Evolutionary conservation across 805 yeast species (phyloP).

Genomic region (Vanderwaltozyma polyspora): DNA sequence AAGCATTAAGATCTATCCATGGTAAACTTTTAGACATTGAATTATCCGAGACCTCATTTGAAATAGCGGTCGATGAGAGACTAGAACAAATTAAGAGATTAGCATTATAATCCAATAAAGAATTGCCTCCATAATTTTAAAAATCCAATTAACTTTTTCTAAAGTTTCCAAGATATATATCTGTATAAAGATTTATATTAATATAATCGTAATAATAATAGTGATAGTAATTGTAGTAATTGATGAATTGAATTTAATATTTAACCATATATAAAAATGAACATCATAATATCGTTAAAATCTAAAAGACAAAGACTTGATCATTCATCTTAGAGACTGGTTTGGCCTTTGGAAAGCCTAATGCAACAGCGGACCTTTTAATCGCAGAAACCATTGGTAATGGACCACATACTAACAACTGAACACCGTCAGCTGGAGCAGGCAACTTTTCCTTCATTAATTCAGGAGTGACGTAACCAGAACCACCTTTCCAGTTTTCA

Average conservation of each 20-base stretch:
- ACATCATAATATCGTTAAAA: no score
- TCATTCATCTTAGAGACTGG: constrained; percentile 86
- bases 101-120: constrained; percentile 11
- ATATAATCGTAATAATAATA: no score
- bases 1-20: constrained; percentile 81
- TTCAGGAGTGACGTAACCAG: constrained; percentile 69
- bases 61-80: constrained; percentile 33
- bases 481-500: constrained; percentile 62
- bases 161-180: no score
- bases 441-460: constrained; percentile 28
- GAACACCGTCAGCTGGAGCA: constrained; percentile 34
- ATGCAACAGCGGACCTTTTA: constrained; percentile 61
- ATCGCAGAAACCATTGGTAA: constrained; percentile 82
- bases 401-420: constrained; percentile 85
- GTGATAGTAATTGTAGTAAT: no score
- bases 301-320: constrained; percentile 75
- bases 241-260: no score
- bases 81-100: constrained; percentile 35
- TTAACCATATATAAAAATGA: no score
- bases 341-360: constrained; percentile 76
- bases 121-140: no score
- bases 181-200: no score
- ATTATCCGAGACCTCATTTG: constrained; percentile 16
- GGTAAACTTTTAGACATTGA: constrained; percentile 51
- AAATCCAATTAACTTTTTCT: no score